These are phyloP conservation scores for Leccinum arenicola DNA, from an alignment of 768 basidiomycete genomes.

Conservation along the genomic window DNA sequence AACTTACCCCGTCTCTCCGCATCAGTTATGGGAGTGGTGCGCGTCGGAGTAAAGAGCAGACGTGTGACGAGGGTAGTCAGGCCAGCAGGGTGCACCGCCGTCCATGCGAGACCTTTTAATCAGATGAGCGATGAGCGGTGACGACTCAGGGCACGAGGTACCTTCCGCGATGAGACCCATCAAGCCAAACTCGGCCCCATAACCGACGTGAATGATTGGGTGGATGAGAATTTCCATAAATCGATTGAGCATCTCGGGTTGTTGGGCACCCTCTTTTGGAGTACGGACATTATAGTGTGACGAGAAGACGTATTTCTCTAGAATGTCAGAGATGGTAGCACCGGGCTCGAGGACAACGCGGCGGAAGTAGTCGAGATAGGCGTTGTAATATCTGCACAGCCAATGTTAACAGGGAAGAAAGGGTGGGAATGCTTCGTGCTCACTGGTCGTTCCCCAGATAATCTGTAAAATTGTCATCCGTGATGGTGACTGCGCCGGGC, in stretches of 20 bases:
- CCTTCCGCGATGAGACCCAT: slow-evolving; percentile 57
- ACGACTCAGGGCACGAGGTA: neutral
- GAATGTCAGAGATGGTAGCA: slow-evolving; percentile 31
- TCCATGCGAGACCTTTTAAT: slow-evolving; percentile 56
- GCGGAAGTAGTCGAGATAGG: slow-evolving; percentile 33
- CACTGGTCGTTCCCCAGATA: slow-evolving; percentile 33
- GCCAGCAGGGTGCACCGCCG: slow-evolving; percentile 45
- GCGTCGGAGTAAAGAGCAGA: slow-evolving; percentile 25
- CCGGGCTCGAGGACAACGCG: slow-evolving; percentile 28
- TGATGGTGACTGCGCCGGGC: slow-evolving; percentile 22
- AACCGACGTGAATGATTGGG: slow-evolving; percentile 61
- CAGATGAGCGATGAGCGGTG: neutral
- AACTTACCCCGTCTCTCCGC: slow-evolving; percentile 20
- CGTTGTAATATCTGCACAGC: slow-evolving; percentile 29
- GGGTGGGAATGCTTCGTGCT: neutral
- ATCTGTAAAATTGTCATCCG: slow-evolving; percentile 23
- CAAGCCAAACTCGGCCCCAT: slow-evolving; percentile 62
- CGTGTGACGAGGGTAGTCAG: slow-evolving; percentile 36
- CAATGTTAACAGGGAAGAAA: neutral
- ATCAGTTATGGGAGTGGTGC: slow-evolving; percentile 20
- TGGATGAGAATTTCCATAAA: slow-evolving; percentile 61
- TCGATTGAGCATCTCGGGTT: slow-evolving; percentile 59
- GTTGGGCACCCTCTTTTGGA: slow-evolving; percentile 27
- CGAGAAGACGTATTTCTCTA: slow-evolving; percentile 68
- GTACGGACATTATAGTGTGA: slow-evolving; percentile 43